Conservation (phyloP, 164 flowering plant species). For the Cinnamomum chago region DNA sequence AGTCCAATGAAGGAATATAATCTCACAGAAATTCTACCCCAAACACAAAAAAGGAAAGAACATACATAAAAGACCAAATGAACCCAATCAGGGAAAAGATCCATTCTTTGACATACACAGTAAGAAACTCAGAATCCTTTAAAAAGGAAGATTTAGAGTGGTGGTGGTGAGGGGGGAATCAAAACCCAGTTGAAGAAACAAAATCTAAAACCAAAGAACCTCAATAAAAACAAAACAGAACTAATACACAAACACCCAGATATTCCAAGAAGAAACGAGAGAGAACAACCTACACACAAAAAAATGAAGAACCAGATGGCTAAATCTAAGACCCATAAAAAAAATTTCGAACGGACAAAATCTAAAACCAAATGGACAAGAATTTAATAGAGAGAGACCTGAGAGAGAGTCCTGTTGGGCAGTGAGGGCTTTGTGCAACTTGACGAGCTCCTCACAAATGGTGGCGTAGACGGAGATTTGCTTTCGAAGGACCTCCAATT, state of each 20-base stretch:
- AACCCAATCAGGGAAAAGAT: background rate
- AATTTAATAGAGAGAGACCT: constrained; percentile 24
- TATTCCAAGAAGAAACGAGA: background rate
- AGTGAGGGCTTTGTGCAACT: constrained; percentile 64
- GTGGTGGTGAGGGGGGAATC: too few species aligned
- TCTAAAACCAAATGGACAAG: background rate
- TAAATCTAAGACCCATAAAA: background rate
- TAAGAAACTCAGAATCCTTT: background rate
- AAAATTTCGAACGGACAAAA: background rate
- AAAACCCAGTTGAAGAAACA: background rate
- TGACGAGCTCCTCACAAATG: constrained; percentile 76
- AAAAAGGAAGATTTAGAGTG: background rate
- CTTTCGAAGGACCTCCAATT: constrained; percentile 60
- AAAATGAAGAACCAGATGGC: too few species aligned
- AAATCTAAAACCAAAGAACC: too few species aligned
- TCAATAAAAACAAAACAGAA: background rate
- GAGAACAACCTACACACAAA: background rate
- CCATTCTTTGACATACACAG: background rate
- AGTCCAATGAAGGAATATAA: background rate
- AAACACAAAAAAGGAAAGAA: background rate
- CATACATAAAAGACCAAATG: background rate
- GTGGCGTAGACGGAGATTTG: constrained; percentile 76
- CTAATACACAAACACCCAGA: background rate
- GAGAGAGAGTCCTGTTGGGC: constrained; percentile 53
- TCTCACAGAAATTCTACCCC: background rate